Conservation (phyloP, 257 asterid species). For the Plantago major region DNA sequence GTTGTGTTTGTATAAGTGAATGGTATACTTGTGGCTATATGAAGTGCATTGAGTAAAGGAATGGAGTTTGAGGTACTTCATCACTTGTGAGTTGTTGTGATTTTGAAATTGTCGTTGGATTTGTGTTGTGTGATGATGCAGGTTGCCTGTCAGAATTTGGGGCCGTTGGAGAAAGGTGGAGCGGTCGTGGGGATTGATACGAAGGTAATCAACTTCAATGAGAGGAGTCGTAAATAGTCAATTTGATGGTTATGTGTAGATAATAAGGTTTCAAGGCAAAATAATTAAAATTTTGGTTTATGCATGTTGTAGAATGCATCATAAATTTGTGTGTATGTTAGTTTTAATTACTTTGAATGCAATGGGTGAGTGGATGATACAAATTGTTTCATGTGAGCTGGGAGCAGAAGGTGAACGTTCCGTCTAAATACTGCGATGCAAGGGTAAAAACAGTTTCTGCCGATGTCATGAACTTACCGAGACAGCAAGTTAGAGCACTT, state of each 20-base stretch:
- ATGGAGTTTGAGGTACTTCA: neutral
- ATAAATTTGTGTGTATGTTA: neutral
- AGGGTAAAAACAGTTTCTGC: slow-evolving; percentile 79
- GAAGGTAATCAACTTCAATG: slow-evolving; percentile 40
- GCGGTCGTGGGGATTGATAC: slow-evolving; percentile 74
- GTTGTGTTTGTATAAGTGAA: neutral
- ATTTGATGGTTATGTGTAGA: too few species aligned
- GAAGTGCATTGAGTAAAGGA: neutral
- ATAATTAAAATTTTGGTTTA: too few species aligned
- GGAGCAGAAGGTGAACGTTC: slow-evolving; percentile 94
- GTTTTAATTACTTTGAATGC: neutral
- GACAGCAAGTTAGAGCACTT: slow-evolving; percentile 51
- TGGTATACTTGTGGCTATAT: neutral
- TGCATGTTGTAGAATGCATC: neutral
- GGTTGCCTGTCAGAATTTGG: slow-evolving; percentile 92
- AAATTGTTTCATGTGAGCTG: neutral
- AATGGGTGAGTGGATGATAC: slow-evolving; percentile 24
- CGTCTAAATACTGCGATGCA: slow-evolving; percentile 66
- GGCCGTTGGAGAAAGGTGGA: slow-evolving; percentile 66
- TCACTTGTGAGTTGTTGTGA: neutral
- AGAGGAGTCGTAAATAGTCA: neutral
- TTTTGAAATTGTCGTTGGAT: too few species aligned
- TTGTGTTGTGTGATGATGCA: too few species aligned
- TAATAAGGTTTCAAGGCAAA: too few species aligned
- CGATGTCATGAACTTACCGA: slow-evolving; percentile 59